Conservation (phyloP, 495 filamentous ascomycete genomes). For the Penicillium paxilli region DNA sequence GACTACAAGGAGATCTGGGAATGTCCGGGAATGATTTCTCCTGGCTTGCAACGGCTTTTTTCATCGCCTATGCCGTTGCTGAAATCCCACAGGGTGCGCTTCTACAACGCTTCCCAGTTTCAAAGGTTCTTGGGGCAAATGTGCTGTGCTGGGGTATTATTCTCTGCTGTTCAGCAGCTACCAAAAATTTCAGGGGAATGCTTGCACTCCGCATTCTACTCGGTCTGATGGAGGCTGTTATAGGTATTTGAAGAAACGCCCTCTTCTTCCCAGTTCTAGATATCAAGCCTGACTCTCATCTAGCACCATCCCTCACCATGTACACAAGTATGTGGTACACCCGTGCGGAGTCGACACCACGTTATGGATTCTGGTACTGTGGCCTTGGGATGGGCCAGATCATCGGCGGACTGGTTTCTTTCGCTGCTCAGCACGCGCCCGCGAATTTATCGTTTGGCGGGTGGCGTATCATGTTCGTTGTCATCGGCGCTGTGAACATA, state of each 20-base stretch:
- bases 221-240: slow-evolving; percentile 64
- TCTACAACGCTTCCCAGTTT: slow-evolving; percentile 54
- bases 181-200: slow-evolving; percentile 46
- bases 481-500: slow-evolving; percentile 59
- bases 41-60: slow-evolving; percentile 55
- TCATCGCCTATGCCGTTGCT: slow-evolving; percentile 54
- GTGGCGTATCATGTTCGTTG: slow-evolving; percentile 65
- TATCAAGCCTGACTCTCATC: neutral
- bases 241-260: slow-evolving; percentile 28
- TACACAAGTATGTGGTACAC: slow-evolving; percentile 61
- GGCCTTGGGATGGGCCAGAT: slow-evolving; percentile 65
- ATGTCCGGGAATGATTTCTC: slow-evolving; percentile 55
- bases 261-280: neutral
- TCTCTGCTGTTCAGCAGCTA: slow-evolving; percentile 55
- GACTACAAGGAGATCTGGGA: slow-evolving; percentile 46
- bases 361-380: slow-evolving; percentile 66
- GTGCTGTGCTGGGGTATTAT: slow-evolving; percentile 60
- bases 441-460: slow-evolving; percentile 38
- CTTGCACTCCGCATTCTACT: slow-evolving; percentile 56
- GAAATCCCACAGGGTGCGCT: slow-evolving; percentile 55
- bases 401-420: slow-evolving; percentile 60
- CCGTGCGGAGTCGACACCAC: slow-evolving; percentile 58
- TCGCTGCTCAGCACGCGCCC: slow-evolving; percentile 58
- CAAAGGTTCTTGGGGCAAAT: slow-evolving; percentile 57
- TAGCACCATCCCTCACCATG: slow-evolving; percentile 52